Conservation (phyloP, 805 yeast species). For the Suhomyces vadensis region DNA sequence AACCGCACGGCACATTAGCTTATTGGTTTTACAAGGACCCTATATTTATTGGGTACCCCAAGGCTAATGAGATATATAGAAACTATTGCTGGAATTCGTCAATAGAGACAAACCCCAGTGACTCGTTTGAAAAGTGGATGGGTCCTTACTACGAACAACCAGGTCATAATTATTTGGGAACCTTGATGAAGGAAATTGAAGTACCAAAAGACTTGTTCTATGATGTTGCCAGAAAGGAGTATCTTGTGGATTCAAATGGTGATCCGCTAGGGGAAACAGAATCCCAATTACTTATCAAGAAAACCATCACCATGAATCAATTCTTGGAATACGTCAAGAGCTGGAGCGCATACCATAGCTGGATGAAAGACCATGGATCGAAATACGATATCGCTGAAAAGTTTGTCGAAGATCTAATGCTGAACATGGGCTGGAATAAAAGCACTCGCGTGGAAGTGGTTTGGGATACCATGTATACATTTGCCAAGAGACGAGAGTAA, state of each 20-base stretch:
- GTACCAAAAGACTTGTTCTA: slow-evolving; percentile 27
- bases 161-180: slow-evolving; percentile 45
- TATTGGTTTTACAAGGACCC: slow-evolving; percentile 80
- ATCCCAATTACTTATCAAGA: slow-evolving; percentile 24
- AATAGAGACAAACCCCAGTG: slow-evolving; percentile 7
- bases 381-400: slow-evolving; percentile 49
- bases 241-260: slow-evolving; percentile 10
- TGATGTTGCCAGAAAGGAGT: slow-evolving; percentile 27
- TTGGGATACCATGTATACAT: slow-evolving; percentile 58
- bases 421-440: slow-evolving; percentile 46
- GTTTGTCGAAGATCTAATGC: slow-evolving; percentile 45
- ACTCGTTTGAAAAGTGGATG: slow-evolving; percentile 44
- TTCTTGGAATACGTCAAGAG: slow-evolving; percentile 32
- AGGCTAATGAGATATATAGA: slow-evolving; percentile 54
- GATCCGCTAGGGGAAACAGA: slow-evolving; percentile 19
- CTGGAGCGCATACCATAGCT: slow-evolving; percentile 42
- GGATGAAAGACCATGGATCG: slow-evolving; percentile 34
- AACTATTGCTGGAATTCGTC: slow-evolving; percentile 48
- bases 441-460: slow-evolving; percentile 44
- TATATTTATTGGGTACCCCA: slow-evolving; percentile 50
- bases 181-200: slow-evolving; percentile 40
- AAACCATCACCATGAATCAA: slow-evolving; percentile 18
- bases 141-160: slow-evolving; percentile 49
- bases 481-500: slow-evolving; percentile 35
- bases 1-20: slow-evolving; percentile 62